Base-by-base conservation (phyloP, 1,284 basidiomycete genomes). In the Serendipita sp. region DNA sequence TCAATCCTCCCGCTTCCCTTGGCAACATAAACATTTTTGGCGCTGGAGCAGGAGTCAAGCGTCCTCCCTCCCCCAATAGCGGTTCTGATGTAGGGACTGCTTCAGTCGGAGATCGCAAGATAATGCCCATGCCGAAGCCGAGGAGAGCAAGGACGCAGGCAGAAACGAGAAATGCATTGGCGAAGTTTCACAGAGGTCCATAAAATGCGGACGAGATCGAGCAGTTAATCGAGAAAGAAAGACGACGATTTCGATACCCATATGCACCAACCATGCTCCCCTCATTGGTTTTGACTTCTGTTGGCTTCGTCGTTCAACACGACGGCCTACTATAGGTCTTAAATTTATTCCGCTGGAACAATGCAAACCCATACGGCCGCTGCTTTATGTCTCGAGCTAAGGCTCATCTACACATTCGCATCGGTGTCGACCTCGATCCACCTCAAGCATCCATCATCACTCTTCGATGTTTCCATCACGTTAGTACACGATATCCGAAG, bases 401-500 rank as follows among this genome's bases (percentile, higher is more conserved):
- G 38, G 38, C 38, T 38, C 38, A 38, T 13, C 38, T 6, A 38
- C 38, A 6, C 38, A 49, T 49, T 29, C n/a, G 45, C 45, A 49
- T 49, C 45, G 29, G 45, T 17, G 45, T 49, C 45, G n/a, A 49
- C 5, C n/a, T 22, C n/a, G 45, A 49, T 2, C 45, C 29, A 8
- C n/a, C 45, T 49, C 45, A 49, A 38, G 45, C 45, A 49, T 49
- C 45, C 45, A 49, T 0, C 45, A n/a, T 49, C 45, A 49, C n/a
- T 29, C 17, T 17, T 49, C n/a, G 45, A 49, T n/a, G 45, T 49
- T n/a, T 17, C 8, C 45, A 49, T 49, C 45, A 8, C 6, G 45
- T 49, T n/a, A 49, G 38, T 38, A 38, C n/a, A 22, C 49, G 8
- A 58, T 58, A 58, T 58, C 53, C 53, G n/a, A 58, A 58, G 53